Evolutionary conservation across 2,329 filamentous ascomycete genomes (phyloP).

Genomic region (Fusarium palustre): DNA sequence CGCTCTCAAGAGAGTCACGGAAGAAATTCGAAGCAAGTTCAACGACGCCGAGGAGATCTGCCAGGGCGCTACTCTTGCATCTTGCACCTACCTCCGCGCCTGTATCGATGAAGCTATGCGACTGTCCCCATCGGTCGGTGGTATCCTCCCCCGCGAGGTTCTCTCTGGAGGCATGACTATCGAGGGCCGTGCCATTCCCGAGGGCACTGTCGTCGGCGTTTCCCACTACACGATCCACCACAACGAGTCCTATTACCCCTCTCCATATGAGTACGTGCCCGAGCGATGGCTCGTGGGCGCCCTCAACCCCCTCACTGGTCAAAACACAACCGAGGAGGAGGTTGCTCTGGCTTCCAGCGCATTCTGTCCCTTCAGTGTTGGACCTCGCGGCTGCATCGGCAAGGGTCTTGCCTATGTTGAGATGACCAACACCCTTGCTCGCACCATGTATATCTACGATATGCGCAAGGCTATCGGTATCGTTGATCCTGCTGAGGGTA

Average conservation of each 20-base stretch:
- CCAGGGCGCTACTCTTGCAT: conserved; percentile 61
- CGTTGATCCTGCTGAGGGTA: conserved; percentile 65
- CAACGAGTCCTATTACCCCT: conserved; percentile 70
- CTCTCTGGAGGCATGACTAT: conserved; percentile 65
- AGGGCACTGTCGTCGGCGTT: conserved; percentile 71
- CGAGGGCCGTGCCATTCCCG: conserved; percentile 65
- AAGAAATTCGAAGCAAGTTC: conserved; percentile 67
- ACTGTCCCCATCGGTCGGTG: conserved; percentile 70
- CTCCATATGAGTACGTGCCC: conserved; percentile 69
- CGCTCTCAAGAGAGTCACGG: conserved; percentile 60
- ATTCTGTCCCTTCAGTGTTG: conserved; percentile 80
- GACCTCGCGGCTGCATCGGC: conserved; percentile 77
- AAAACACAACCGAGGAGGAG: conserved; percentile 61
- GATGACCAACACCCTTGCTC: conserved; percentile 71
- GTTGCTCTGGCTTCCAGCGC: conserved; percentile 70
- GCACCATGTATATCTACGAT: conserved; percentile 72
- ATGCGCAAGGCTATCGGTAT: conserved; percentile 63
- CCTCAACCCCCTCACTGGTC: conserved; percentile 52
- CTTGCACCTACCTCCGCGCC: conserved; percentile 70
- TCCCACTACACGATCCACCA: conserved; percentile 78
- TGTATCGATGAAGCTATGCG: conserved; percentile 76
- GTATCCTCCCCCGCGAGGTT: conserved; percentile 70
- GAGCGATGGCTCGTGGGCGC: conserved; percentile 73
- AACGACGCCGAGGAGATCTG: conserved; percentile 65
- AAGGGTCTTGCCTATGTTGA: conserved; percentile 77